These are phyloP conservation scores for Chlamydomonas sp. DNA, from an alignment of 139 green algal species.

Conservation along the genomic window DNA sequence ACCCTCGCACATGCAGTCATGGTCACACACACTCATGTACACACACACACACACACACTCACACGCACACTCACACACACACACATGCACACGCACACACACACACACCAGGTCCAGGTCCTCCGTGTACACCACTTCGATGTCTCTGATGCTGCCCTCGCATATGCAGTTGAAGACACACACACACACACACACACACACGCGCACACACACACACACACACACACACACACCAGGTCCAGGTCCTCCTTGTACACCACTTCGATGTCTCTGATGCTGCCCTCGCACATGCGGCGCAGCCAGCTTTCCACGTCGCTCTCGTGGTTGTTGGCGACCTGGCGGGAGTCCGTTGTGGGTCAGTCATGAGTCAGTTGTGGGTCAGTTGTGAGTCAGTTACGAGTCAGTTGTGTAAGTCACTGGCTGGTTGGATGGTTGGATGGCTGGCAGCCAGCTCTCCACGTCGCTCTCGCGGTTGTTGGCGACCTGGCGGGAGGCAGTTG, in stretches of 20 bases:
- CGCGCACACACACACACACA: neutral
- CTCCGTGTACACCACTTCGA: constrained; percentile 72
- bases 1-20: neutral
- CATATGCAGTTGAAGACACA: constrained; percentile 37
- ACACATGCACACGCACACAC: neutral
- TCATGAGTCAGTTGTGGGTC: too few relatives aligned
- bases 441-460: too few relatives aligned
- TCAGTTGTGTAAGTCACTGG: too few relatives aligned
- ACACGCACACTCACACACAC: neutral
- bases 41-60: neutral
- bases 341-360: too few relatives aligned
- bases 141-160: constrained; percentile 56
- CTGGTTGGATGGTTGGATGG: too few relatives aligned
- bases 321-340: constrained; percentile 21
- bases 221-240: constrained; percentile 61
- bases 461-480: too few relatives aligned
- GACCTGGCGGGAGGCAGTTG: too few relatives aligned
- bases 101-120: constrained; percentile 83
- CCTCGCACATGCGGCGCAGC: constrained; percentile 69
- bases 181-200: neutral
- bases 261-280: constrained; percentile 58
- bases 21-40: neutral
- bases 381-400: too few relatives aligned
- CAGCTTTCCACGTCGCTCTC: constrained; percentile 84
- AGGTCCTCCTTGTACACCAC: constrained; percentile 83